A percentile compares a stretch with the other conserved stretches of the same genome.
phyloP scores from a whole-genome alignment of 2,329 filamentous ascomycete species.

The Neonectria hederae region DNA sequence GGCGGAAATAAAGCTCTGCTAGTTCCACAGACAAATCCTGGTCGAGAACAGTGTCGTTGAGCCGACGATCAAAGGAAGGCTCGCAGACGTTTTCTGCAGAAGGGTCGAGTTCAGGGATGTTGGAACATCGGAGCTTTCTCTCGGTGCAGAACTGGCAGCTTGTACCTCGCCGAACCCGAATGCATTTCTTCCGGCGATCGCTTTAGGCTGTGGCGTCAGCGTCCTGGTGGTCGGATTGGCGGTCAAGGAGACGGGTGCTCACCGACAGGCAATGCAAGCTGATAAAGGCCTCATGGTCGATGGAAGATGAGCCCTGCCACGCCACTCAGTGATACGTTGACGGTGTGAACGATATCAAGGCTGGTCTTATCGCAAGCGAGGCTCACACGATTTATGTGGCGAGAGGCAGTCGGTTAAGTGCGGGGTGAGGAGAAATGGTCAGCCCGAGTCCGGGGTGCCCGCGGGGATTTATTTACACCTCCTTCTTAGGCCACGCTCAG shows the following conservation, averaged over 20 bases:
- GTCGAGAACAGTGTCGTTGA: not conserved
- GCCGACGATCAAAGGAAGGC: not conserved
- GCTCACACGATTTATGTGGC: no score
- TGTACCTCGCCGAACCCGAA: not conserved
- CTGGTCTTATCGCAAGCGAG: no score
- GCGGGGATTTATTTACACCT: no score
- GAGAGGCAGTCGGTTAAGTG: no score
- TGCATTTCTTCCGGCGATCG: conserved; percentile 10
- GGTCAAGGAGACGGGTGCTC: not conserved
- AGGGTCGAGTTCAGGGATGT: not conserved
- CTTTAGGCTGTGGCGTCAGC: not conserved
- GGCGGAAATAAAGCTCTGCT: conserved; percentile 5
- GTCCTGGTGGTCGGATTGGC: no score
- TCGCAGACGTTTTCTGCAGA: not conserved
- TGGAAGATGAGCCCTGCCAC: no score
- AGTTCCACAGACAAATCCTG: not conserved
- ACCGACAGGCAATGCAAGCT: not conserved
- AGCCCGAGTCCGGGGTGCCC: no score
- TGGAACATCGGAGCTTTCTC: conserved; percentile 5
- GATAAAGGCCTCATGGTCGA: not conserved
- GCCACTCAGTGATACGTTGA: no score
- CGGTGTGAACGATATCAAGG: no score
- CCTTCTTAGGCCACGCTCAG: no score
- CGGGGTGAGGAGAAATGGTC: no score
- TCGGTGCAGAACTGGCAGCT: conserved; percentile 6